Percentiles rank a stretch among this genome's conserved stretches.
phyloP scores from a whole-genome alignment of 2,329 filamentous ascomycete species.

The Calcarisporium arbuscula region DNA sequence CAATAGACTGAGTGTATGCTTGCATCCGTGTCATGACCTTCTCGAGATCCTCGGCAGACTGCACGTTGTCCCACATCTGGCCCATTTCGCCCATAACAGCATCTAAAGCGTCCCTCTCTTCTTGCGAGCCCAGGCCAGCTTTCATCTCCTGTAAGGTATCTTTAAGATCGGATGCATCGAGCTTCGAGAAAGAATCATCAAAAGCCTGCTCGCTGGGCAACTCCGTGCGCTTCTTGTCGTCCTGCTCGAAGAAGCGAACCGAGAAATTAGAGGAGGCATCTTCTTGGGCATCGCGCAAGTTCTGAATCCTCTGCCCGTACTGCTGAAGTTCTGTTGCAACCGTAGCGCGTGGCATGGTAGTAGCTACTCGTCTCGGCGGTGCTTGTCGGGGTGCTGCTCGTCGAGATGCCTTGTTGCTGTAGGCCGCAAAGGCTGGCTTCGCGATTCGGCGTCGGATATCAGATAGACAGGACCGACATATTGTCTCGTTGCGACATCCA shows the following conservation, averaged over 20 bases:
- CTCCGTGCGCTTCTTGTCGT: slow-evolving; percentile 27
- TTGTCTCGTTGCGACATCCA: slow-evolving; percentile 24
- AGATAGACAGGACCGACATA: slow-evolving; percentile 32
- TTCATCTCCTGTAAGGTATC: slow-evolving; percentile 32
- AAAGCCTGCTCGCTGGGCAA: slow-evolving; percentile 35
- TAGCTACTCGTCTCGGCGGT: slow-evolving; percentile 8
- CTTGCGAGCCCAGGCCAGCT: slow-evolving; percentile 25
- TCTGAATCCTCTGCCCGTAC: slow-evolving; percentile 21
- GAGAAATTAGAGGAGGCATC: slow-evolving; percentile 17
- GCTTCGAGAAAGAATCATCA: slow-evolving; percentile 27
- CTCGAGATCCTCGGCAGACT: slow-evolving; percentile 26
- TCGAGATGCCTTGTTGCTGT: slow-evolving; percentile 23
- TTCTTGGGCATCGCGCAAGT: slow-evolving; percentile 15
- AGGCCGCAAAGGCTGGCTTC: slow-evolving; percentile 22
- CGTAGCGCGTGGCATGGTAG: slow-evolving; percentile 17
- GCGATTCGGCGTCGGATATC: slow-evolving; percentile 21
- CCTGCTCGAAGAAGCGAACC: slow-evolving; percentile 45
- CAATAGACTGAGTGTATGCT: slow-evolving; percentile 27
- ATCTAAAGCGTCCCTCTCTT: slow-evolving; percentile 27
- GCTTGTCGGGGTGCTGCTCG: slow-evolving; percentile 13
- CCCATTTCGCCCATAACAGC: slow-evolving; percentile 28
- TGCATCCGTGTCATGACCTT: slow-evolving; percentile 26
- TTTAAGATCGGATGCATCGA: slow-evolving; percentile 29
- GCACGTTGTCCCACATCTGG: slow-evolving; percentile 22
- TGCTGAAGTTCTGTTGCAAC: slow-evolving; percentile 19